Base-by-base conservation (phyloP, 2,329 filamentous ascomycete species). In the Fusarium buharicum region DNA sequence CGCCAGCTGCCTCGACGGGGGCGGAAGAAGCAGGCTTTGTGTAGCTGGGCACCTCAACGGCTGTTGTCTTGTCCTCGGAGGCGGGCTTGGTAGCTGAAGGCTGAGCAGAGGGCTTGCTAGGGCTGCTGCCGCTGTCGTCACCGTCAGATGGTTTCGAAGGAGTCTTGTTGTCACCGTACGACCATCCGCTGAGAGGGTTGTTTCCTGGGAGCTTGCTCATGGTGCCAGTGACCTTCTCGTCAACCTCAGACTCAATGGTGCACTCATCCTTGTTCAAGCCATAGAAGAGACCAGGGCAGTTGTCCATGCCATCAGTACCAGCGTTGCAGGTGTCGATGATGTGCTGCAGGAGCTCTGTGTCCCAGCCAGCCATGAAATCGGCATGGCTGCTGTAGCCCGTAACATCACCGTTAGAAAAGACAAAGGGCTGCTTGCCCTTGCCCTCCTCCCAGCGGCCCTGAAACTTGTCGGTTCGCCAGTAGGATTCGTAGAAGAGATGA, bases 341-440 rank as follows among this genome's bases (percentile, higher is more conserved):
- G 59, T 83, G 79, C 74, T 90, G 86, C 45, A 91, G 85, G 40
- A 83, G 81, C 24, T 78, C 74, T 59, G 84, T 80, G 65, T 92
- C 86, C 90, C 90, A 93, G 14, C 85, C 90, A 61, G 90, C 86
- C 64, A 90, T 75, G 77, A 93, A 92, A 74, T 93, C 90, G 43
- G 82, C 89, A 75, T 92, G 90, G 58, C 83, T 83, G 67, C 85
- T 86, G 77, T 85, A 91, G 52, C 90, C 90, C 11, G 90, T 90
- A 17, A 81, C 78, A 54, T 93, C 89, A 39, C 89, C 89, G 70
- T 87, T 87, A 63, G 88, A 79, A 38, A 90, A 84, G 50, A 91
- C 86, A 68, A 91, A 91, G 11, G 87, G 87, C 76, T 86, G 84
- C 20, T 71, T 72, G 67, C 83, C 84, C 57, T 81, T 78, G 64